Conservation (phyloP, 2,329 filamentous ascomycete species). For the Incumbomyces delicatus region DNA sequence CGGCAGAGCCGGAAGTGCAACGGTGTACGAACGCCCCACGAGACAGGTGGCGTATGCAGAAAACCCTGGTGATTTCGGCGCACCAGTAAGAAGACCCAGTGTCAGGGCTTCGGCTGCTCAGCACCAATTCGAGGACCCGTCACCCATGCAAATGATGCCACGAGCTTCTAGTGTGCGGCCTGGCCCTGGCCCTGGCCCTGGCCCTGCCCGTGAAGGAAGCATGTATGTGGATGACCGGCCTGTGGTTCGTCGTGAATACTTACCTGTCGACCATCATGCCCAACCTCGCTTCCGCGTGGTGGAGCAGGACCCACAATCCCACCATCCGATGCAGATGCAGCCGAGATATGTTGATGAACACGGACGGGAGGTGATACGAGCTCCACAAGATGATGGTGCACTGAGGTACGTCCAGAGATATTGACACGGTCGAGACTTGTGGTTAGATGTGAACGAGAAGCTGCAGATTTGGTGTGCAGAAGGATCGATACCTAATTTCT, state of each 20-base stretch:
- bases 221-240: slow-evolving; percentile 24
- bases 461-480: background rate
- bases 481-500: no score
- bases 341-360: slow-evolving; percentile 16
- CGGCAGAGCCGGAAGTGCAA: slow-evolving; percentile 31
- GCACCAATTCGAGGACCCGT: slow-evolving; percentile 30
- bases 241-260: slow-evolving; percentile 13
- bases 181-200: background rate
- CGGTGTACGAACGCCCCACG: slow-evolving; percentile 32
- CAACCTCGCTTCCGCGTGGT: slow-evolving; percentile 17
- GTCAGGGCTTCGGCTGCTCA: slow-evolving; percentile 43
- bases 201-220: slow-evolving; percentile 32
- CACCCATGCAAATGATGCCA: slow-evolving; percentile 26
- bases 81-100: slow-evolving; percentile 50
- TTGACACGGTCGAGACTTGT: slow-evolving; percentile 8
- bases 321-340: slow-evolving; percentile 12
- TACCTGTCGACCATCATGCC: slow-evolving; percentile 14
- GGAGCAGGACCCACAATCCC: slow-evolving; percentile 10
- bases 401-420: slow-evolving; percentile 17
- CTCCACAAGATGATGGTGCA: slow-evolving; percentile 12
- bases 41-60: slow-evolving; percentile 44
- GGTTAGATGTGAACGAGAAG: background rate
- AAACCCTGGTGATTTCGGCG: slow-evolving; percentile 52
- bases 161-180: slow-evolving; percentile 35
- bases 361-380: slow-evolving; percentile 14